Base-by-base conservation (phyloP, 1,139 yeast genomes). In the Debaryomyces fabryi region DNA sequence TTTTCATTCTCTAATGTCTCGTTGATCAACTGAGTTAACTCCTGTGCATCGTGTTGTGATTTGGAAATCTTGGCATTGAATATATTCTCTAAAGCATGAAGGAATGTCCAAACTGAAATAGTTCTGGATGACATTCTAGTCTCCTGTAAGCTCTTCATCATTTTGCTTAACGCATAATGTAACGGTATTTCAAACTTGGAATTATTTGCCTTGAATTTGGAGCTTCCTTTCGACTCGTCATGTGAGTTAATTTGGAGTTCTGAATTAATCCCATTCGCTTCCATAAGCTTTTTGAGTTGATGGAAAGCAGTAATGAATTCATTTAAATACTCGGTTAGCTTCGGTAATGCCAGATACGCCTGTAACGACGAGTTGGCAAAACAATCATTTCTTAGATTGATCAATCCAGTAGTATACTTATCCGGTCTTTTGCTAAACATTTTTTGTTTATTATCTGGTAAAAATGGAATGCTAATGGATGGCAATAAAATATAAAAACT, bases 11-110 rank as follows among this genome's bases (percentile, higher is more conserved):
- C 86, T 48, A 92, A 71, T 0, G 95, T 86, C 59, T 92, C 96
- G 40, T 91, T 71, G 33, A 92, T 76, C 48, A 89, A 67, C 60
- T 89, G 96, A 29, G 93, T 79, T 52, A 93, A 75, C 60, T 93
- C 99, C 57, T 93, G 98, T 0, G 98, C 97, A 69, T 92, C 98
- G 58, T 92, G 96, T 67, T 93, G 99, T 39, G 82, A 81, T 30
- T 91, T 72, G 2, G 96, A 85, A 29, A 93, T 85, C 56, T 82
- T 83, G 6, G 92, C 85, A 50, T 83, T 79, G 68, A 86, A 88
- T n/a, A 88, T 85, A n/a, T 67, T 67, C 61, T 92, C 98, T 49
- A 92, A 68, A 10, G 82, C 83, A 48, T 80, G 85, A 21, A 92
- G 69, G 49, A 90, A 79, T 1, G 89, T 85, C 93, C 96, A 86